Evolutionary conservation across 306 rosid genomes (phyloP).

Genomic region (Rosa chinensis): DNA sequence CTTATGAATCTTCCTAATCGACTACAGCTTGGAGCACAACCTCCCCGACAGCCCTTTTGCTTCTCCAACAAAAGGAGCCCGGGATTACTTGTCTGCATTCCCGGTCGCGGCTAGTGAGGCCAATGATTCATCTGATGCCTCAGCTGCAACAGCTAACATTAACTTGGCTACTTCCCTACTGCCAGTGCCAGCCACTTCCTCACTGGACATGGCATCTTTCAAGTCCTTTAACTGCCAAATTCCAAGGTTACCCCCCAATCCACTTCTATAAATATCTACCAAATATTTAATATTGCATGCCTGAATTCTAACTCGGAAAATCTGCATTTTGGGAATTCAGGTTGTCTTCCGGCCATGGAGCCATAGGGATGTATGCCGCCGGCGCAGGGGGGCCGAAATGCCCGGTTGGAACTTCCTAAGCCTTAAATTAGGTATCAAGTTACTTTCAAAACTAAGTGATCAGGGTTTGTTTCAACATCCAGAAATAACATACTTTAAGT

Average conservation of each 20-base stretch:
- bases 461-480: not conserved
- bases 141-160: constrained; percentile 46
- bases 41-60: constrained; percentile 99
- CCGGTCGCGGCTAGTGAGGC: constrained; percentile 43
- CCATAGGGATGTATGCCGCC: constrained; percentile 78
- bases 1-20: constrained; percentile 21
- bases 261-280: not conserved
- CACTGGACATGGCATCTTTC: constrained; percentile 78
- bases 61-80: constrained; percentile 77
- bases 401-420: constrained; percentile 63
- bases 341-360: constrained; percentile 80
- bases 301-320: not conserved
- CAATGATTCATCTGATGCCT: constrained; percentile 42
- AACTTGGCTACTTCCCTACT: constrained; percentile 49
- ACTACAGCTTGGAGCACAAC: constrained; percentile 91
- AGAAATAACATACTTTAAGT: not conserved
- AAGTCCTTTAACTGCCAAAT: constrained; percentile 85
- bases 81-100: constrained; percentile 48
- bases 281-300: not conserved
- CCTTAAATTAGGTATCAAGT: constrained; percentile 30
- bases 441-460: not conserved
- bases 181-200: constrained; percentile 52
- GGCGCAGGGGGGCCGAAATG: constrained; percentile 64
- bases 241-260: constrained; percentile 61
- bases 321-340: constrained; percentile 31